phyloP scores from a whole-genome alignment of 306 rosid genomes.

The Arachis stenosperma region DNA sequence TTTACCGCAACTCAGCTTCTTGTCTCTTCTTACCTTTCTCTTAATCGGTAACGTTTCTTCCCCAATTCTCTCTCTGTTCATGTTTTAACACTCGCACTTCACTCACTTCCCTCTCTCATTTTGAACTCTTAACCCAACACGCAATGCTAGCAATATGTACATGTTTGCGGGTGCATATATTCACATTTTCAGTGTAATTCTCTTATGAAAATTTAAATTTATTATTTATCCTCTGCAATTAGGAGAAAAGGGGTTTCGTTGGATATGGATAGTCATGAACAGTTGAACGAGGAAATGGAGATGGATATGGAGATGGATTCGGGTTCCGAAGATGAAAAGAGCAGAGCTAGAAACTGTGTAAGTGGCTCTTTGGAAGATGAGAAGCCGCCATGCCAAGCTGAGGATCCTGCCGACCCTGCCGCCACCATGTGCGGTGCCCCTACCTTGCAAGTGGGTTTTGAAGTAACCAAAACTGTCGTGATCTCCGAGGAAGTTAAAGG shows the following conservation, averaged over 20 bases:
- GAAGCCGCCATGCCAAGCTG: constrained; percentile 18
- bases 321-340: constrained; percentile 41
- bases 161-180: background rate
- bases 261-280: constrained; percentile 58
- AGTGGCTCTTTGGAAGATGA: constrained; percentile 40
- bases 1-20: background rate
- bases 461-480: constrained; percentile 40
- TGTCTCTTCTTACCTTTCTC: background rate
- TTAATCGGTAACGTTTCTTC: background rate
- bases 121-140: background rate
- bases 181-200: background rate
- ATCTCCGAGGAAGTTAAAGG: constrained; percentile 45
- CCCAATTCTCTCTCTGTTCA: background rate
- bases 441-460: constrained; percentile 40
- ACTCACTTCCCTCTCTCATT: background rate
- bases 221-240: background rate
- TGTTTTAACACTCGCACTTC: background rate
- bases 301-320: constrained; percentile 33
- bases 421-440: background rate
- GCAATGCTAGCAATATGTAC: background rate
- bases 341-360: constrained; percentile 23
- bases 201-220: constrained; percentile 19
- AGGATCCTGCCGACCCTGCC: background rate
- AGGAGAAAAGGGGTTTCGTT: constrained; percentile 16
- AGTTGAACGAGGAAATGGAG: constrained; percentile 42